Conservation (phyloP, 108 stramenopile genomes). For the Fragilariopsis cylindrus region DNA sequence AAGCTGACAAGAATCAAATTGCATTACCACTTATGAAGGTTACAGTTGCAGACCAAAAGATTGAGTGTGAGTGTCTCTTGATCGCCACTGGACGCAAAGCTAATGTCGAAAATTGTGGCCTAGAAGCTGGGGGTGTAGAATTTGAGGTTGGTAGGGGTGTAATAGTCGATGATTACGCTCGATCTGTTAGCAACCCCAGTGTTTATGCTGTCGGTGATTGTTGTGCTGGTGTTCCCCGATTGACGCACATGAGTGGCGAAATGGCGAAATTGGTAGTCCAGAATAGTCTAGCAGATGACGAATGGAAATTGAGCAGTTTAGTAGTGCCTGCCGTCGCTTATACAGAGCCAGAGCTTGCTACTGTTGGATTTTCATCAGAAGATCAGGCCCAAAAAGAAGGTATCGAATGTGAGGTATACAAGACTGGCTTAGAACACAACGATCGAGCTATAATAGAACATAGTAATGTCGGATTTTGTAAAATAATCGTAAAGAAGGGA, state of each 20-base stretch:
- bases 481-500: conserved; percentile 79
- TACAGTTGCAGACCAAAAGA: conserved; percentile 32
- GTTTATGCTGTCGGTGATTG: conserved; percentile 95
- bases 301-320: conserved; percentile 84
- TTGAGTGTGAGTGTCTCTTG: conserved; percentile 87
- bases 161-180: conserved; percentile 79
- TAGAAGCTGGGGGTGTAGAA: conserved; percentile 83
- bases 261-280: conserved; percentile 94
- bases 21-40: conserved; percentile 72
- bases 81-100: conserved; percentile 88
- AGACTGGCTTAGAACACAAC: conserved; percentile 79
- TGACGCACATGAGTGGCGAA: conserved; percentile 92
- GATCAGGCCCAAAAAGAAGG: conserved; percentile 53
- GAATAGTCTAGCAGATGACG: conserved; percentile 85
- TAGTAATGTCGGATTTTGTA: conserved; percentile 86
- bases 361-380: conserved; percentile 70
- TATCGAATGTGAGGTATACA: conserved; percentile 78
- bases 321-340: conserved; percentile 93
- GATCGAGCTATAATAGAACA: conserved; percentile 93
- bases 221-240: conserved; percentile 75
- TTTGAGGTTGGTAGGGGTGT: conserved; percentile 80
- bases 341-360: conserved; percentile 95
- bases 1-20: conserved; percentile 13
- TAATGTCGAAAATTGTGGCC: conserved; percentile 89
- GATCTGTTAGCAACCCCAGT: conserved; percentile 79